Conservation (phyloP, 257 asterid species). For the Gardenia jasminoides region DNA sequence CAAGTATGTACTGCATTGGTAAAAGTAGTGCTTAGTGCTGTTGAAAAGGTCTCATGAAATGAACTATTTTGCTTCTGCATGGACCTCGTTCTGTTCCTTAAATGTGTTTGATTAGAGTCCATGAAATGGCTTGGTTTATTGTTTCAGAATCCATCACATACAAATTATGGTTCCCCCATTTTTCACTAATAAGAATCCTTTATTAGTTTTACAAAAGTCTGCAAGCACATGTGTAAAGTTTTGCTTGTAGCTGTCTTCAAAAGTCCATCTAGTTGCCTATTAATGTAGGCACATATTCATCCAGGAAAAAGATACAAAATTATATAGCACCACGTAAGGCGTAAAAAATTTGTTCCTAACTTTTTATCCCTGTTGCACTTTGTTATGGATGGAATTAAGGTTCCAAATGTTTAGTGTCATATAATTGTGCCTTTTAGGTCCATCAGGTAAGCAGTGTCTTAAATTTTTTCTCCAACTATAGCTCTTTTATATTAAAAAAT, state of each 20-base stretch:
- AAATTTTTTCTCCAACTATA: no score
- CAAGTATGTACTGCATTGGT: not conserved
- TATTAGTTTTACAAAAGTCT: not conserved
- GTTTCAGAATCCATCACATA: not conserved
- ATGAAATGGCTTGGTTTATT: not conserved
- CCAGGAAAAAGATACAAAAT: no score
- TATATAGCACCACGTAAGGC: not conserved
- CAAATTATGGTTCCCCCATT: not conserved
- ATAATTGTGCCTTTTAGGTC: no score
- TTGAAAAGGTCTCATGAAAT: not conserved
- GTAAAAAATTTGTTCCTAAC: not conserved
- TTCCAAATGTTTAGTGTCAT: no score
- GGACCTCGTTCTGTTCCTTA: not conserved
- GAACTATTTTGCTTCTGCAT: not conserved
- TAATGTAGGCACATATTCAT: not conserved
- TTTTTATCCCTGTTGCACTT: no score
- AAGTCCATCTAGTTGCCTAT: not conserved
- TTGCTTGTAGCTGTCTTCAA: not conserved
- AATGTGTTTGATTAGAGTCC: not conserved
- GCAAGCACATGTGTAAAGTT: not conserved
- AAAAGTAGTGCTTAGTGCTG: not conserved
- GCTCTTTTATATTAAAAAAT: no score
- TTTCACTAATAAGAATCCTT: not conserved
- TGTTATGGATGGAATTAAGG: no score
- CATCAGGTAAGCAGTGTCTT: no score